Evolutionary conservation across 169 alveolate genomes (phyloP).

Genomic region (Cryptosporidium felis): DNA sequence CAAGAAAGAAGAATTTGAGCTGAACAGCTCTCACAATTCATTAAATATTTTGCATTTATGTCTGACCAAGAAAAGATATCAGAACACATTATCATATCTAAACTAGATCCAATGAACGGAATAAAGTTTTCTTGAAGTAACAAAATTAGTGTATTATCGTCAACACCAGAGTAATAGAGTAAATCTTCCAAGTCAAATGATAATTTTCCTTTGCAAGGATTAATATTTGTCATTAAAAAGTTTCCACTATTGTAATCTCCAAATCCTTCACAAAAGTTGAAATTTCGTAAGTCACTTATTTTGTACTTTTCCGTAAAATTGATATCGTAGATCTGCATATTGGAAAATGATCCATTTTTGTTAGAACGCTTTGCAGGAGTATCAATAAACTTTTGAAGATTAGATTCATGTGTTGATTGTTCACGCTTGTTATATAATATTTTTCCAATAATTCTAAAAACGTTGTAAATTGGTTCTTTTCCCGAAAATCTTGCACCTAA

Average conservation of each 20-base stretch:
- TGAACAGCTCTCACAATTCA: not conserved
- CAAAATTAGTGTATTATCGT: slow-evolving; percentile 17
- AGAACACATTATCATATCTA: slow-evolving; percentile 8
- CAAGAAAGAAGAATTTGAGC: not conserved
- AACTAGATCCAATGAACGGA: slow-evolving; percentile 43
- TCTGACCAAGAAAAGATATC: slow-evolving; percentile 59
- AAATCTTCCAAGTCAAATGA: slow-evolving; percentile 37
- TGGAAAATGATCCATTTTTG: not conserved
- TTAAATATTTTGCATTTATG: not conserved
- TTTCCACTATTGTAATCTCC: not conserved
- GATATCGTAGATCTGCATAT: no score
- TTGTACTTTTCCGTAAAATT: no score
- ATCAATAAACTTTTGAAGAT: not conserved
- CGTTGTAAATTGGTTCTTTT: slow-evolving; percentile 33
- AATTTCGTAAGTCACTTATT: no score
- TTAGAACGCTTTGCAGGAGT: not conserved
- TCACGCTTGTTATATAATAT: slow-evolving; percentile 55
- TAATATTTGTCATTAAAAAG: not conserved
- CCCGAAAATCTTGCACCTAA: not conserved
- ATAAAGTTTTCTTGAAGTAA: slow-evolving; percentile 60
- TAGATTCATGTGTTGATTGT: not conserved
- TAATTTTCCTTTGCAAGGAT: not conserved
- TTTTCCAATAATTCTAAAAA: slow-evolving; percentile 51
- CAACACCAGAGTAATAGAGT: slow-evolving; percentile 13
- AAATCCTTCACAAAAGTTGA: slow-evolving; percentile 23